Conservation (phyloP, 2,329 filamentous ascomycete genomes). For the Pyricularia sp. region DNA sequence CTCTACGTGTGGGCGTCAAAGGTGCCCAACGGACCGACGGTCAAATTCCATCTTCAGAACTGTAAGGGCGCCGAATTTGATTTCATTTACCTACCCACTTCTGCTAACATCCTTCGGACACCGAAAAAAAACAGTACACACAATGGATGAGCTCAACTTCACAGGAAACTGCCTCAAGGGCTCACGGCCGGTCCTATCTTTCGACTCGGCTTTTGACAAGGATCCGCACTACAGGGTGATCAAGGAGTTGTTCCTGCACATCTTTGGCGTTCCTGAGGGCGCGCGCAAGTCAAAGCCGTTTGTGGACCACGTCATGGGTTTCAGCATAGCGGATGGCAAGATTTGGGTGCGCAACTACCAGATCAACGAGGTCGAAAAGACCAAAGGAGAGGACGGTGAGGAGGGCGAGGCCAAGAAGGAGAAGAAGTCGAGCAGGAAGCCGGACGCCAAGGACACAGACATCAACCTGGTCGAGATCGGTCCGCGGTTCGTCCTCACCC, state of each 20-base stretch:
- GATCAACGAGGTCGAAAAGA: constrained; percentile 71
- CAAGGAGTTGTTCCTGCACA: constrained; percentile 82
- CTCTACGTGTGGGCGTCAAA: constrained; percentile 91
- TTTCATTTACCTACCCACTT: not conserved
- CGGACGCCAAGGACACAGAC: constrained; percentile 50
- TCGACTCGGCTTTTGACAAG: constrained; percentile 78
- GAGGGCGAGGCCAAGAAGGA: constrained; percentile 20
- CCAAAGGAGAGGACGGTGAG: constrained; percentile 30
- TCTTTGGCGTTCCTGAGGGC: constrained; percentile 84
- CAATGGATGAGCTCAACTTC: constrained; percentile 94
- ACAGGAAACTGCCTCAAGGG: constrained; percentile 96
- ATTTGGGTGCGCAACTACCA: constrained; percentile 96
- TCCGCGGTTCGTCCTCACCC: constrained; percentile 83
- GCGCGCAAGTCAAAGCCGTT: constrained; percentile 91
- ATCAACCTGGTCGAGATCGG: constrained; percentile 87
- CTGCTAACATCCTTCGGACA: not conserved
- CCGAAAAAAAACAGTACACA: constrained; percentile 54
- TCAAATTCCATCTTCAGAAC: constrained; percentile 57
- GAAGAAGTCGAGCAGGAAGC: constrained; percentile 26
- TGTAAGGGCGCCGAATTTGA: constrained; percentile 5
- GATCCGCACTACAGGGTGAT: constrained; percentile 73
- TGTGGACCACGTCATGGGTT: constrained; percentile 88
- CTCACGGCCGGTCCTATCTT: constrained; percentile 81
- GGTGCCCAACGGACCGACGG: constrained; percentile 66
- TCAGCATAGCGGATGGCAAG: constrained; percentile 84